Evolutionary conservation across 2,329 filamentous ascomycete genomes (phyloP), one percentile per base, ranked within the genome.

Genomic region (Stromatinia cepivora): DNA sequence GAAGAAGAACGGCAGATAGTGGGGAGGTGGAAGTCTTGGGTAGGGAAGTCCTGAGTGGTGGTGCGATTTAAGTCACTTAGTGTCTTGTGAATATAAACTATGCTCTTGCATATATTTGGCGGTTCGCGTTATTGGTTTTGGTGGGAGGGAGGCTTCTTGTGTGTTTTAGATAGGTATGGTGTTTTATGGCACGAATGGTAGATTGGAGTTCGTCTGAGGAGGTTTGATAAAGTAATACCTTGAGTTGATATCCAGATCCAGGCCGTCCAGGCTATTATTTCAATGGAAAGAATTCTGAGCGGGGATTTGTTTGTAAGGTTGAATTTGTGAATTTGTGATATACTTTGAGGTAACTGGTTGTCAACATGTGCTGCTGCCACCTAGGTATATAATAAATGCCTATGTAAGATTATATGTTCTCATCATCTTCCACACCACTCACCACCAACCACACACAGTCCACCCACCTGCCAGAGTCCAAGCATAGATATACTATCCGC

Each of bases 21-120:
- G 90, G 89, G 0, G 84, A 90, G 77, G 79, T 89, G 66, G 87
- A 90, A 76, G 79, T 91, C n/a, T 79, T 91, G 4, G 88, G 86
- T 57, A 81, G 89, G 66, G 87, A 91, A 77, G 81, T 91, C 70
- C 4, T 62, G 20, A 52, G 22, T 28, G 56, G 45, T 39, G 66
- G 56, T 17, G 34, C 54, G 15, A 67, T 62, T 42, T 67, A 50
- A 67, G 22, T 59, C 20, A 13, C 53, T 50, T n/a, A 34, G 34
- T 39, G 17, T 11, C 1, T 9, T 63, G 46, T 42, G n/a, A 28
- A 50, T 52, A 39, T 28, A 39, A 10, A 13, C 31, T 39, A 36
- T 28, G 61, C 59, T 39, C 34, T 52, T 52, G 61, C 46, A 52
- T 42, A 63, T 50, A 52, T 28, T 53, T 42, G 31, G 46, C 17